Evolutionary conservation across 768 basidiomycete species (phyloP), one percentile per base, ranked within the genome.

Genomic region (Tulasnella sp.): DNA sequence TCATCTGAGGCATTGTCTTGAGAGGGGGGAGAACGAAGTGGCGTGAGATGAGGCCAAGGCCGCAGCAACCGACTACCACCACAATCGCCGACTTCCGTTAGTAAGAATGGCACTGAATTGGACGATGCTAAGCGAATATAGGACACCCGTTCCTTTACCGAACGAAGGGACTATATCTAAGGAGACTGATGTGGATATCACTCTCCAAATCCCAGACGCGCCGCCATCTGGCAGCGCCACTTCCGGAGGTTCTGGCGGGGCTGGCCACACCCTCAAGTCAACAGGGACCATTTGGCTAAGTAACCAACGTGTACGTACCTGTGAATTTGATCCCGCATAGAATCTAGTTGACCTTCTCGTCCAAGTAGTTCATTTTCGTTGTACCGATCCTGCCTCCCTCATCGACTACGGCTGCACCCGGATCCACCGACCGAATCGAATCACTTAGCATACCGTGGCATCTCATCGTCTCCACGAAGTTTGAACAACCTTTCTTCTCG

Each of bases 401-500:
- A 2, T 60, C n/a, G n/a, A 60, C n/a, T 16, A 31, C 24, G 6
- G 31, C 46, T 9, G 37, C 46, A 3, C 76, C 48, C 24, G 74
- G 74, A n/a, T 75, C 76, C 46, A 77, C 46, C 50, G 54, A 77
- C 48, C 22, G 60, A 34, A 78, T 80, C 16, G 28, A 80, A 48
- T 80, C 80, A 22, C 80, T 80, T 34, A 64, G 54, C 40, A 64
- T 80, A 24, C 80, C 80, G 40, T 72, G 41, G 50, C 48, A 76
- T 41, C 76, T 69, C 75, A 42, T 80, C n/a, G 50, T 76, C 44
- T 58, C 44, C 24, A 76, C 80, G 16, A 69, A 76, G 28, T 80
- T 80, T 28, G 76, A 76, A 28, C 80, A 80, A 40, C 80, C 80
- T 3, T 80, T 78, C 50, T 80, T 80, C 80, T 76, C 75, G 12